Base-by-base conservation (phyloP, 2,329 filamentous ascomycete species). In the Colletotrichum destructivum region DNA sequence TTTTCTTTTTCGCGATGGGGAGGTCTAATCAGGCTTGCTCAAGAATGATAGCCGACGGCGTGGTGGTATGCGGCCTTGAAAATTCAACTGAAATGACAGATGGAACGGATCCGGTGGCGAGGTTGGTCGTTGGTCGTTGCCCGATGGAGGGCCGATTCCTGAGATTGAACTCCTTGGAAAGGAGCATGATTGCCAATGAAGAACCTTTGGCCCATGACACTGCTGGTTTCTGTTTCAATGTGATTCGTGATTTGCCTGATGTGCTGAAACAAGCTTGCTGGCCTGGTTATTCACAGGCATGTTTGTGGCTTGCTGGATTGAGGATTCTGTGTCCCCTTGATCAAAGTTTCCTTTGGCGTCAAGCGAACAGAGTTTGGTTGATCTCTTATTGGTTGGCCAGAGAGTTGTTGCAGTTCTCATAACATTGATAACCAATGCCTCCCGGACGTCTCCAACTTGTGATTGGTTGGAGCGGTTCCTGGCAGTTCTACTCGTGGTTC, bases 101-200 rank as follows among this genome's bases (percentile, higher is more conserved):
- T 55, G 61, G 61, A 55, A 64, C 54, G 69, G 69, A 69, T 55
- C 62, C 54, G 69, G 65, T 47, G 65, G 69, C 35, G 59, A 55
- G 49, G 69, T 62, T 62, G 60, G 60, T 62, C 60, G 69, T 71
- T 69, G 69, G 65, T 72, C 69, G 69, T 72, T 69, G 69, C 69
- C 69, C 69, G 66, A 64, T 54, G 69, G 69, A 72, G 65, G 69
- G 69, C 65, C 62, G 55, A 68, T 69, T 69, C 69, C 47, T 72
- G 69, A 72, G 69, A 72, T 72, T 72, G 69, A 72, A 72, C 69
- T 72, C 69, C 69, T 72, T 72, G 69, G 69, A 72, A 72, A 71
- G 67, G 69, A 66, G 69, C 35, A 52, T 57, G 67, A 66, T 64
- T 56, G 69, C 69, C 69, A 72, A 72, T 72, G 6, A 72, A 69